These are phyloP conservation scores for Plasmodium gallinaceum DNA, from an alignment of 169 alveolate species.

Conservation along the genomic window DNA sequence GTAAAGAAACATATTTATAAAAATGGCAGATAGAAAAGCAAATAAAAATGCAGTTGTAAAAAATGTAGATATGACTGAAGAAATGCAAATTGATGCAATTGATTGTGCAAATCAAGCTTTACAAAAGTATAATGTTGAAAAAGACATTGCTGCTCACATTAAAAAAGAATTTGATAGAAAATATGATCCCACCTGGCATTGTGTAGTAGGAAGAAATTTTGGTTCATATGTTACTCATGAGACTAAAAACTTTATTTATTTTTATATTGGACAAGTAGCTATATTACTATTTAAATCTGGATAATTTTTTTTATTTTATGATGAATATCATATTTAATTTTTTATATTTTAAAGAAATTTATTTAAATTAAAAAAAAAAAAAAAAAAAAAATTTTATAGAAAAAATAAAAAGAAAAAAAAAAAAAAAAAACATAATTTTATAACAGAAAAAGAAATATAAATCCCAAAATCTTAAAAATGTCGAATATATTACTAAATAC, in stretches of 20 bases:
- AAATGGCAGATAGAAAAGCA: conserved; percentile 86
- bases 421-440: background rate
- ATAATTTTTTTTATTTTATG: conserved; percentile 77
- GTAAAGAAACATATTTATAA: background rate
- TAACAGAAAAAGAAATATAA: too few relatives aligned
- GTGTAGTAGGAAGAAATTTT: conserved; percentile 99
- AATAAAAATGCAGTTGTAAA: conserved; percentile 89
- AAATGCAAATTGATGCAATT: conserved; percentile 98
- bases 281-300: conserved; percentile 98
- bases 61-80: conserved; percentile 99
- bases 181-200: conserved; percentile 99
- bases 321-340: conserved; percentile 3
- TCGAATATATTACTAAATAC: background rate
- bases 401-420: too few relatives aligned
- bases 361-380: background rate
- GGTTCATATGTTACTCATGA: conserved; percentile 99
- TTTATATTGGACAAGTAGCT: conserved; percentile 99
- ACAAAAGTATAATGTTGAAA: conserved; percentile 95
- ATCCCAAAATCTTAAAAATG: background rate
- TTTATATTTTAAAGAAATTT: background rate
- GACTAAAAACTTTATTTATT: conserved; percentile 99
- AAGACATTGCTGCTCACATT: conserved; percentile 98
- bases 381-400: background rate
- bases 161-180: conserved; percentile 99
- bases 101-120: conserved; percentile 98